Evolutionary conservation across 2,329 filamentous ascomycete genomes (phyloP), one percentile per base, ranked within the genome.

Genomic region (Gaeumannomyces sp.): DNA sequence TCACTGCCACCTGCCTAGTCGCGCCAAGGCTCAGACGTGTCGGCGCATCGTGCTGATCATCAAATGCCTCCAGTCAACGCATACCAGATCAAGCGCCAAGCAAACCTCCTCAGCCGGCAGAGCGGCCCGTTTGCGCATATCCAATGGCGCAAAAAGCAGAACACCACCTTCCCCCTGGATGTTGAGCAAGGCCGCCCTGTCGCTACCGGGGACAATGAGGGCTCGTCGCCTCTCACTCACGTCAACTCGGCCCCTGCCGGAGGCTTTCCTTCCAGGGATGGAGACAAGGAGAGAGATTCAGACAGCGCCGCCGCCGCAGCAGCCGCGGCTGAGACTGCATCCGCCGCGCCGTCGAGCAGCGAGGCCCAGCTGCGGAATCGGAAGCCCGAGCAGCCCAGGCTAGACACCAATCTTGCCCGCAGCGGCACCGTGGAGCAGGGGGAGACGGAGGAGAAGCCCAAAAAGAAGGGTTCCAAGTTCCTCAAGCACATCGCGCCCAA

Each of bases 401-500:
- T 66, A 59, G 66, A 73, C 68, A 64, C 70, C 68, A 60, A 72
- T 72, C n/a, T 70, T 73, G 14, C 22, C 59, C 65, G 22, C 7
- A n/a, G 64, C 6, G 68, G 68, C 22, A 66, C 66, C 8, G 69
- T 70, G 65, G 71, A 73, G 68, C 69, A 72, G 45, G 45, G n/a
- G 60, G 73, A 75, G 28, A 77, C 80, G 64, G 73, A 74, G n/a
- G 74, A 80, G 65, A 76, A 80, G 64, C 77, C 76, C 64, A 72
- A 77, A 60, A 73, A 76, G 57, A 72, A 74, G 25, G 56, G 25
- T 14, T 64, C 62, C 27, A 70, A 76, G 10, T 68, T 84, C 33
- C 77, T 84, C 71, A 79, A 79, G 53, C 73, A 80, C 38, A 71
- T 84, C 25, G 67, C 79, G n/a, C 80, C 82, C 14, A 83, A 82